Conservation (phyloP, 208 protist species). For the Trypanosoma melophagium region DNA sequence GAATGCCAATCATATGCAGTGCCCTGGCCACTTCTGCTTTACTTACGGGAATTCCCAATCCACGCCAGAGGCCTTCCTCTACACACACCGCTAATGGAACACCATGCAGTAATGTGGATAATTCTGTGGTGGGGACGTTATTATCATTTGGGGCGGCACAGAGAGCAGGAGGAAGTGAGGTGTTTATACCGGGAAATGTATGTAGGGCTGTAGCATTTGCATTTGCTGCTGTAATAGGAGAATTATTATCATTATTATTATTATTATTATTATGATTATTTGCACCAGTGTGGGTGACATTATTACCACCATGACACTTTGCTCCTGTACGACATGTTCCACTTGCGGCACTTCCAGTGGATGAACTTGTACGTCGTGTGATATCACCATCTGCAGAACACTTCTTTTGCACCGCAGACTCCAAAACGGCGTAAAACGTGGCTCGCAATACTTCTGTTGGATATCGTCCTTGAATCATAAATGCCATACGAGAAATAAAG, state of each 20-base stretch:
- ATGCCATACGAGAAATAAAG: constrained; percentile 70
- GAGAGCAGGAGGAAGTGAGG: not conserved
- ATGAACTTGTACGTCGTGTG: not conserved
- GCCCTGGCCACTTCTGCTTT: constrained; percentile 34
- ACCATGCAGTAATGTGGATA: constrained; percentile 22
- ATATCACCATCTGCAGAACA: constrained; percentile 11
- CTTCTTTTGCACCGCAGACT: constrained; percentile 30
- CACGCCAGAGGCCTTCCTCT: constrained; percentile 46
- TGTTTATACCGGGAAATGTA: constrained; percentile 1
- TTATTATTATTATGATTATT: not conserved
- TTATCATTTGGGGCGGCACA: constrained; percentile 7
- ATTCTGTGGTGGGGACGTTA: constrained; percentile 4
- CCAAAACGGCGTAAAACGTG: constrained; percentile 59
- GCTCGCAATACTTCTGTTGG: constrained; percentile 55
- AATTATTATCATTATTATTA: not conserved
- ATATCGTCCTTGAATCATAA: constrained; percentile 73
- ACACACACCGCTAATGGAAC: constrained; percentile 50
- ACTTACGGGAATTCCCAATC: constrained; percentile 51
- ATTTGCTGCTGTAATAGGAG: not conserved
- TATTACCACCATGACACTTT: constrained; percentile 10
- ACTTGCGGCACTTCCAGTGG: not conserved
- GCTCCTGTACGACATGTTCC: not conserved
- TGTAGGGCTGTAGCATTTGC: not conserved
- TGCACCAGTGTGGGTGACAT: not conserved
- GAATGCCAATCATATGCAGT: constrained; percentile 37